Evolutionary conservation across 345 rosid species (phyloP).

Genomic region (Brassica rapa): DNA sequence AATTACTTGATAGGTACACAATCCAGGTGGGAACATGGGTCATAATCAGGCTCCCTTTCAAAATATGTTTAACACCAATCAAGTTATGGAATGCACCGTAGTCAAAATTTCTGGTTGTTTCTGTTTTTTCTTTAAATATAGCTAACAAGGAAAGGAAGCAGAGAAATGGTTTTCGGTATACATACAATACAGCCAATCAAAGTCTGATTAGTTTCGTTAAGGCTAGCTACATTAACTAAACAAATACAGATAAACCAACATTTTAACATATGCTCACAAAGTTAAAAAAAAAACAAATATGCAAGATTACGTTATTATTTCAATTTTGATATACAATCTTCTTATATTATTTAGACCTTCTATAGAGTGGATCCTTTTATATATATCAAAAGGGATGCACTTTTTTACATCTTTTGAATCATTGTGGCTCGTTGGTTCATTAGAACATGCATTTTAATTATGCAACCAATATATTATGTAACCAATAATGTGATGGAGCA

Average conservation of each 20-base stretch:
- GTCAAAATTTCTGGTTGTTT: background rate
- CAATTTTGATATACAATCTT: background rate
- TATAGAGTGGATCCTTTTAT: background rate
- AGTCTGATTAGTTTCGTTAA: background rate
- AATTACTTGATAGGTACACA: background rate
- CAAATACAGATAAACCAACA: background rate
- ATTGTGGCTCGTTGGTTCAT: conserved; percentile 2
- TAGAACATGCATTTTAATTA: background rate
- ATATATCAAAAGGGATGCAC: background rate
- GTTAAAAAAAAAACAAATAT: background rate
- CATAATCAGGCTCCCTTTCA: background rate
- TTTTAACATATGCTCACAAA: background rate
- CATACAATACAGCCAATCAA: background rate
- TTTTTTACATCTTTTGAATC: background rate
- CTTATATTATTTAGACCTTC: background rate
- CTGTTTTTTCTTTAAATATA: background rate
- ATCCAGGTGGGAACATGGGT: background rate
- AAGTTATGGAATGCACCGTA: conserved; percentile 4
- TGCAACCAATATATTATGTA: background rate
- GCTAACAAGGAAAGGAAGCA: background rate
- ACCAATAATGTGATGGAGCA: conserved; percentile 9
- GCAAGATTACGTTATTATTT: background rate
- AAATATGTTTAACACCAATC: background rate
- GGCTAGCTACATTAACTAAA: background rate
- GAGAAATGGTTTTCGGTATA: background rate